Base-by-base conservation (phyloP, 768 basidiomycete species). In the Boletus pseudo-olivaceus region DNA sequence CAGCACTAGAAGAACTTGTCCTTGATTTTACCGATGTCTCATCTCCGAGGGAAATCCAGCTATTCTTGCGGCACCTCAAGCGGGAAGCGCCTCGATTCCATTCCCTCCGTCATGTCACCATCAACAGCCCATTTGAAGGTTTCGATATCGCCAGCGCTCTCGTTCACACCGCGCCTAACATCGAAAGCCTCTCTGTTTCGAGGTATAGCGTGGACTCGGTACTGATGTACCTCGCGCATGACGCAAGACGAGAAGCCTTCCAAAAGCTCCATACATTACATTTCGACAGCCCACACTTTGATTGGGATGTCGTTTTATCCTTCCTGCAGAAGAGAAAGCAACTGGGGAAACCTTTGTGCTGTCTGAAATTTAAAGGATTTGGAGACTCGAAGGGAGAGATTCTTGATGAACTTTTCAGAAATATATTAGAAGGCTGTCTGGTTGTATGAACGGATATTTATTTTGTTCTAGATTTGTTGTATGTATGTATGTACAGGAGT, bases 191-290 rank as follows among this genome's bases (percentile, higher is more conserved):
- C 49, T 65, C 65, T 8, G 47, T 71, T 14, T 69, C 67, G 9
- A 67, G 67, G 23, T 63, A 65, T 45, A 62, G 46, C 45, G 43
- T 47, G 27, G 58, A 65, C 26, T 60, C 69, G 14, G 46, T 67
- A 10, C 42, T 71, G 48, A 55, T 35, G 44, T 67, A 55, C 52
- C 65, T 69, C 11, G 33, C 49, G 20, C 65, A 70, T 48, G 60
- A 69, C 20, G 52, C 62, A 26, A 71, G 63, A 55, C 50, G 51
- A 42, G 61, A 70, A 29, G 63, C 65, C 14, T 71, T 71, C 33
- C 56, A 46, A 11, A 63, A 51, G 35, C 58, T 69, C 37, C 48
- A 20, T 17, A 47, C 33, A 2, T 40, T 69, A 12, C 52, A 51
- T 17, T 61, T 69, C 17, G 59, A 61, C n/a, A 54, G 55, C n/a